Base-by-base conservation (phyloP, 176 grass and related monocot genomes). In the Eleusine coracana region DNA sequence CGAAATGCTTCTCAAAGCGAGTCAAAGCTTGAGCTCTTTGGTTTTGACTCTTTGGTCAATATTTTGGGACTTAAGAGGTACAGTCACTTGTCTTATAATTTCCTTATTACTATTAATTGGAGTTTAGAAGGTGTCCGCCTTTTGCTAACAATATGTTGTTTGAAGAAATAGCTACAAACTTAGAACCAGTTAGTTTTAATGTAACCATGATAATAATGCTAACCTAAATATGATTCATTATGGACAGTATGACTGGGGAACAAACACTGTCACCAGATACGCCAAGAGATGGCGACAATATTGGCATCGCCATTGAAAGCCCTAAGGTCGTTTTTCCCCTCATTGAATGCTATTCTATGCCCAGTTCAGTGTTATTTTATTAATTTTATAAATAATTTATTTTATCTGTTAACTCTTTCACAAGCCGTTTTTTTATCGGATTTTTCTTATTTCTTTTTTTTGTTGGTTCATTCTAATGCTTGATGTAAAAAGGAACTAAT, bases 1-100 rank as follows among this genome's bases (percentile, higher is more conserved):
- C 65, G 66, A n/a, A 82, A 81, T 79, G 86, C 55, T 70, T 86
- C 86, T 85, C 88, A 91, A 49, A 93, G 37, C 0, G 96, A 98
- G 48, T 95, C 96, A 65, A 98, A 98, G 77, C 81, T 98, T 7
- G 96, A 98, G 56, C 87, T 98, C 58, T 98, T 98, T 45, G 96
- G 96, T 86, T 98, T 98, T 58, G 95, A 98, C 55, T 98, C 92
- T 77, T 85, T 98, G 63, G 96, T 98, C 37, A 98, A 93, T 58
- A 97, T 92, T 82, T 86, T 98, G 87, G 96, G 96, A 49, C 90
- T 98, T 60, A 95, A 95, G 80, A 98, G 92, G 95, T 98, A 91
- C 38, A 20, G 12, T 12, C 15, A 66, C 2, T 66, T 50, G 13
- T 66, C 85, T 23, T 37, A 10, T 38, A 21, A 14, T 45, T 76